These are phyloP conservation scores for Flaveria trinervia DNA, from an alignment of 129 eudicot species.

Conservation along the genomic window DNA sequence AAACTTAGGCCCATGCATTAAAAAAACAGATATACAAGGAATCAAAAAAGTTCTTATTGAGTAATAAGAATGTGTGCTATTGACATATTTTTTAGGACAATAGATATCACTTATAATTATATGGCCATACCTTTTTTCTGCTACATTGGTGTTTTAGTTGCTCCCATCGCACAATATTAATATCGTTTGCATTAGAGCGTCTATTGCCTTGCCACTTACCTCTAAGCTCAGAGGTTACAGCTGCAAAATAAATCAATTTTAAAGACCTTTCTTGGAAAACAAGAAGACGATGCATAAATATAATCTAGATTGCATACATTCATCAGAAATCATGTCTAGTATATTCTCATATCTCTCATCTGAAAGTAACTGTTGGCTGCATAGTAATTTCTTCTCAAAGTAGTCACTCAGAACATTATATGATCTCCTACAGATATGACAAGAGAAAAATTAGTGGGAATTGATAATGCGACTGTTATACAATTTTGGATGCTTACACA, in stretches of 20 bases:
- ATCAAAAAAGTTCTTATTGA: not conserved
- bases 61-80: not conserved
- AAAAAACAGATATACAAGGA: not conserved
- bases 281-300: not conserved
- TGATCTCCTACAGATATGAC: conserved; percentile 71
- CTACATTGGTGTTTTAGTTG: conserved; percentile 68
- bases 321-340: conserved; percentile 88
- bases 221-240: conserved; percentile 63
- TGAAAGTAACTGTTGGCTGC: conserved; percentile 70
- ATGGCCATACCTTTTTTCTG: conserved; percentile 67
- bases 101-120: not conserved
- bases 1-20: conserved; percentile 1
- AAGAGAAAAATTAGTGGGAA: not conserved
- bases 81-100: not conserved
- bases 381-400: conserved; percentile 66
- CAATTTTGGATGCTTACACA: conserved; percentile 44
- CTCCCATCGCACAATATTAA: conserved; percentile 73
- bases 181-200: conserved; percentile 57
- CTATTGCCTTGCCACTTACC: conserved; percentile 77
- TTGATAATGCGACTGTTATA: not conserved
- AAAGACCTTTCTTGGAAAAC: conserved; percentile 9
- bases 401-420: conserved; percentile 63
- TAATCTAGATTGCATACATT: conserved; percentile 44
- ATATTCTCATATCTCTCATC: conserved; percentile 82
- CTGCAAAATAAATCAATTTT: conserved; percentile 43